Evolutionary conservation across 169 alveolate species (phyloP).

Genomic region (Cryptosporidium ryanae): DNA sequence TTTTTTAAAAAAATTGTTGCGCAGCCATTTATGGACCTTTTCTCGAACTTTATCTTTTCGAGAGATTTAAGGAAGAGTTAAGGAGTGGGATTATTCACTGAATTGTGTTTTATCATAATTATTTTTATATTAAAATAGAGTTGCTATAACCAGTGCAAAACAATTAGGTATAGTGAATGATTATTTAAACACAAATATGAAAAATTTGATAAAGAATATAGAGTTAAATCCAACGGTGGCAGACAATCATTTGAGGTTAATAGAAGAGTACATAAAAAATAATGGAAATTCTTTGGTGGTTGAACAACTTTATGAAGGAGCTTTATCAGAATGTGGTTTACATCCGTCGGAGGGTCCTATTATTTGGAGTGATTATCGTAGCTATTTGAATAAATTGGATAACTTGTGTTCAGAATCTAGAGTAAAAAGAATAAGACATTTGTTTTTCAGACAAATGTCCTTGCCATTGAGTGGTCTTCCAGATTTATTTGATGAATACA

Average conservation of each 20-base stretch:
- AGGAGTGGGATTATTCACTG: neutral
- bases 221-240: conserved; percentile 68
- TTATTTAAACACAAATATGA: neutral
- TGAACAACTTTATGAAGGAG: conserved; percentile 69
- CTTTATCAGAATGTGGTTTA: conserved; percentile 60
- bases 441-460: conserved; percentile 78
- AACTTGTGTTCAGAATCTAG: conserved; percentile 1
- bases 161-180: neutral
- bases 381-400: conserved; percentile 3
- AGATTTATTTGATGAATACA: conserved; percentile 78
- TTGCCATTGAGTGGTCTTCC: conserved; percentile 78
- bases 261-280: conserved; percentile 16
- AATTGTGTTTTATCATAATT: neutral
- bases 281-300: neutral
- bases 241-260: conserved; percentile 54
- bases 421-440: conserved; percentile 59
- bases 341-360: conserved; percentile 73
- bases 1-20: too few relatives aligned
- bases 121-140: too few relatives aligned
- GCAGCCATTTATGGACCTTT: too few relatives aligned
- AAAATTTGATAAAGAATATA: conserved; percentile 19
- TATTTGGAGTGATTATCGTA: conserved; percentile 61
- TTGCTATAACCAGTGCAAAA: too few relatives aligned
- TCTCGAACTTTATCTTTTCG: too few relatives aligned
- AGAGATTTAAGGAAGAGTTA: too few relatives aligned